Evolutionary conservation across 495 filamentous ascomycete genomes (phyloP).

Genomic region (Aspergillus hancockii): DNA sequence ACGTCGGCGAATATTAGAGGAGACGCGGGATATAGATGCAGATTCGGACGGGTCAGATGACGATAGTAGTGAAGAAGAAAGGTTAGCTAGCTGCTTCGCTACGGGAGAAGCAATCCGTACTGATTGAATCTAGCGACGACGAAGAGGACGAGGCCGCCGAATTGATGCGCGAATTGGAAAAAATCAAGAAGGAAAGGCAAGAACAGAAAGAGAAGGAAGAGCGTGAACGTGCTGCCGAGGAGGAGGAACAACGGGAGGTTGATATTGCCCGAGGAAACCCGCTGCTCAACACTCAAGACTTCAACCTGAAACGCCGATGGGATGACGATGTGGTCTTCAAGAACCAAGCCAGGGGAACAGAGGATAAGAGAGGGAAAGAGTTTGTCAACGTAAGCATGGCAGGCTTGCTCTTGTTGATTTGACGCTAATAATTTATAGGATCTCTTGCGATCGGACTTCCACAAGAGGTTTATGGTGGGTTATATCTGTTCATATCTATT

Average conservation of each 20-base stretch:
- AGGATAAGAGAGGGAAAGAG: conserved; percentile 90
- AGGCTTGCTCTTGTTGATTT: background rate
- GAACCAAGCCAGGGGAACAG: conserved; percentile 94
- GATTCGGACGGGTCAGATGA: conserved; percentile 73
- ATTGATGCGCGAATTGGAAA: conserved; percentile 87
- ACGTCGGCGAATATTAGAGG: conserved; percentile 81
- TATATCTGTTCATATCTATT: conserved; percentile 3
- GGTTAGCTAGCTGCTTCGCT: conserved; percentile 34
- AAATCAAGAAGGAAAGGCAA: conserved; percentile 87
- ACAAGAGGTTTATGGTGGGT: conserved; percentile 94
- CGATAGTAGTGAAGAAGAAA: conserved; percentile 73
- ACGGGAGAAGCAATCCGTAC: background rate
- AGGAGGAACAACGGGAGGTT: conserved; percentile 78
- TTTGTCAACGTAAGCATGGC: conserved; percentile 79
- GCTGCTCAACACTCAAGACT: conserved; percentile 68
- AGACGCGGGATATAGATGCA: conserved; percentile 86
- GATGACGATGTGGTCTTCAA: conserved; percentile 99
- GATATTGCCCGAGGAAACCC: conserved; percentile 95
- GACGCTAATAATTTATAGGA: conserved; percentile 56
- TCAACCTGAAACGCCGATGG: conserved; percentile 65
- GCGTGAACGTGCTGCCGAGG: conserved; percentile 70
- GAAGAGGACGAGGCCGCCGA: conserved; percentile 91
- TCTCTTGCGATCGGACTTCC: conserved; percentile 91
- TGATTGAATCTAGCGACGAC: conserved; percentile 55
- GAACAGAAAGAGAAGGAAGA: conserved; percentile 88